phyloP scores from a whole-genome alignment of 148 eudicot genomes.

The Spergularia marina region DNA sequence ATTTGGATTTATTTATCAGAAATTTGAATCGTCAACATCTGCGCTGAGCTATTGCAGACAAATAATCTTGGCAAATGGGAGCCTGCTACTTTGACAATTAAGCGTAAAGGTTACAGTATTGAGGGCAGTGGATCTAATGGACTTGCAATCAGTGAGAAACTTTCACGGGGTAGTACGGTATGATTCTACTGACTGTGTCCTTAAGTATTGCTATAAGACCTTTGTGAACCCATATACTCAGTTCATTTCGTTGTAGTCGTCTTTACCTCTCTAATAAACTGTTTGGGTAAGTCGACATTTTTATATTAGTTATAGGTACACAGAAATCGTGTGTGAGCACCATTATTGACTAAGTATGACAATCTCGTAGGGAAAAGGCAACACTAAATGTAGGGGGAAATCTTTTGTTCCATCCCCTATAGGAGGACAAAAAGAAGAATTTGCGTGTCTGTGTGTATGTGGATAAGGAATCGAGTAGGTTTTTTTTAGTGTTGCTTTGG shows the following conservation, averaged over 20 bases:
- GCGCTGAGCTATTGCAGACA: constrained; percentile 41
- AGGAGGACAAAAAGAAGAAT: no score
- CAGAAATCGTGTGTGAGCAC: neutral
- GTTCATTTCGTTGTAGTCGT: neutral
- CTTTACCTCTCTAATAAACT: neutral
- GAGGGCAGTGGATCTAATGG: constrained; percentile 60
- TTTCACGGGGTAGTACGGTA: constrained; percentile 55
- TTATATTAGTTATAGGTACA: neutral
- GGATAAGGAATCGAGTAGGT: no score
- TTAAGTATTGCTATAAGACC: neutral
- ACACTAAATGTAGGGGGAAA: no score
- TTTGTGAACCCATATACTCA: neutral
- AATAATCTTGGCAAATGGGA: constrained; percentile 71
- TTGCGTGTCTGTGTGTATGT: no score
- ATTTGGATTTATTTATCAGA: neutral
- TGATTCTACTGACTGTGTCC: constrained; percentile 17
- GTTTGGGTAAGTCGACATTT: neutral
- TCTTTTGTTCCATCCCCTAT: neutral
- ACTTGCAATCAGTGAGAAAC: constrained; percentile 61
- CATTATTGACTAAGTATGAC: neutral
- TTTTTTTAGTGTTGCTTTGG: neutral
- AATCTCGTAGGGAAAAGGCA: neutral
- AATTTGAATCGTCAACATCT: constrained; percentile 3
- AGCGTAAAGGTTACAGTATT: constrained; percentile 74
- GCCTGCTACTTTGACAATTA: constrained; percentile 74